Evolutionary conservation across 2,329 filamentous ascomycete genomes (phyloP), one percentile per base, ranked within the genome.

Genomic region (Amauroascus niger): DNA sequence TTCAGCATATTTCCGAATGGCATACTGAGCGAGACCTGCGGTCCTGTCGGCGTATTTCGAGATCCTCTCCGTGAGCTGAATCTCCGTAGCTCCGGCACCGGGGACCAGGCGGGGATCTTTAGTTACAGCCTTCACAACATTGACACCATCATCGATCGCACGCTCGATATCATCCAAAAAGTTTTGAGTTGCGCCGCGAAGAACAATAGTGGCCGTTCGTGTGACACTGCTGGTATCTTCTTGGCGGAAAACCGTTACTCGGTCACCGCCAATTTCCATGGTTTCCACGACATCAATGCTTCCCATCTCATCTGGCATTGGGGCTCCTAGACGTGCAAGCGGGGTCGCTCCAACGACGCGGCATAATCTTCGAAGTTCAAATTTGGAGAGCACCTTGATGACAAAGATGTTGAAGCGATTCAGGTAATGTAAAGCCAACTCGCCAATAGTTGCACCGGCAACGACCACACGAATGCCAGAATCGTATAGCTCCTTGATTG

Each of bases 291-390:
- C 72, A 68, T 98, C 93, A 59, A 98, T 83, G 63, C 74, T 86
- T 60, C 93, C 93, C 90, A 95, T 97, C 78, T 98, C 93, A 63
- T 98, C 93, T n/a, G 94, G 93, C 93, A 98, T 98, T 43, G 93
- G 93, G 14, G 94, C 93, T 60, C 93, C 93, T 46, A 98, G 79
- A 64, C 93, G 86, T 51, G 94, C 94, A 58, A 98, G 80, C n/a
- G 93, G 93, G 13, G 93, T 96, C 54, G 93, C 93, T 58, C 91
- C 91, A 50, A 97, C 91, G 22, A 98, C 93, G 58, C 93, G 86
- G 79, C 94, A 98, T 65, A 97, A 78, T 65, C 93, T 82, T 63
- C 93, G 85, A 57, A 98, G 82, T 74, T 98, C 93, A 66, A 97
- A 98, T 74, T 98, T 98, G 75, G 89, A 95, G 65, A 97, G 82